phyloP scores from a whole-genome alignment of 164 flowering plant genomes.

The Tetrastigma voinierianum region DNA sequence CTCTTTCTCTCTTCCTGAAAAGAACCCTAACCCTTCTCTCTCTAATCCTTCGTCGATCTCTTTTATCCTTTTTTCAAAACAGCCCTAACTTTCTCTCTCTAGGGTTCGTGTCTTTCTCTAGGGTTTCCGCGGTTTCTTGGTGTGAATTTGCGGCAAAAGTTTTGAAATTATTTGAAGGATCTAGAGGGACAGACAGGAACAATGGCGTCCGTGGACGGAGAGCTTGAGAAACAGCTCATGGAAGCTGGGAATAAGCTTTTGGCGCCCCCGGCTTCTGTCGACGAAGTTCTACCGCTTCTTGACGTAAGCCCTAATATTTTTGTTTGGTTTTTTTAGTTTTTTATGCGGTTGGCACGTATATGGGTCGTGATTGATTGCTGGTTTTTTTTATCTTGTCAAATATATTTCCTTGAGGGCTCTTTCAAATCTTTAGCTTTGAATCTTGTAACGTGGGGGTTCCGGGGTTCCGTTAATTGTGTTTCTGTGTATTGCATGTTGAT shows the following conservation, averaged over 20 bases:
- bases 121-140: conserved; percentile 14
- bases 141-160: background rate
- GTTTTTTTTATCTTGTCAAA: too few species aligned
- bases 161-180: conserved; percentile 8
- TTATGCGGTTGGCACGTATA: background rate
- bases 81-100: conserved; percentile 13
- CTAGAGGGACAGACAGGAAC: background rate
- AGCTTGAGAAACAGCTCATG: conserved; percentile 39
- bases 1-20: background rate
- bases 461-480: too few species aligned
- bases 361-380: too few species aligned
- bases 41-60: background rate
- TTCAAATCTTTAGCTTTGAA: too few species aligned
- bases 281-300: conserved; percentile 49
- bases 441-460: too few species aligned
- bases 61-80: background rate
- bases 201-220: conserved; percentile 33
- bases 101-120: background rate
- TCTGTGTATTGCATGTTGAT: too few species aligned
- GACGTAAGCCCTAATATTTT: conserved; percentile 36
- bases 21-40: conserved; percentile 5
- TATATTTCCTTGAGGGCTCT: too few species aligned
- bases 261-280: conserved; percentile 37
- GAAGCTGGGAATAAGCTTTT: conserved; percentile 46
- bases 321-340: background rate